Base-by-base conservation (phyloP, 2,329 filamentous ascomycete genomes). In the Fusarium ambrosium region DNA sequence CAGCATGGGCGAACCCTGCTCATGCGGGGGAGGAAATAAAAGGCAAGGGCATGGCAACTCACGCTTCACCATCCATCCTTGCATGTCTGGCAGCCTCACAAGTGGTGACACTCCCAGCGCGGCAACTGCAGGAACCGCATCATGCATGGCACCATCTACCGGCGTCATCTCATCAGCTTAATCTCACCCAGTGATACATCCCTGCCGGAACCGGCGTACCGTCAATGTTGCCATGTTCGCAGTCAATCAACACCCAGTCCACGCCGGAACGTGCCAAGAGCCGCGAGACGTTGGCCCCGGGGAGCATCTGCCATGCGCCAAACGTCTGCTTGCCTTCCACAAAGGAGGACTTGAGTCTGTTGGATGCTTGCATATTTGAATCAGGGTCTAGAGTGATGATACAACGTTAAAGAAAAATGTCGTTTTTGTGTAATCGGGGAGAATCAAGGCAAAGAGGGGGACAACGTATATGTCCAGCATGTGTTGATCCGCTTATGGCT, bases 181-280 rank as follows among this genome's bases (percentile, higher is more conserved):
- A 27, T 6, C 10, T 7, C 32, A 48, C 18, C 34, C 29, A 22
- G 32, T 45, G 43, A 29, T 8, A 8, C 2, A 45, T 9, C 20
- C 29, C 8, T 43, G 18, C n/a, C 20, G 6, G 8, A 8, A 14
- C 24, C 9, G 24, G 2, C 18, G 18, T 70, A 84, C 82, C 86
- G 36, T 85, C 85, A 67, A 88, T 84, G 71, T 85, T 86, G 13
- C 87, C 87, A 71, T 88, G 87, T 76, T 87, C 87, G 64, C 86
- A 86, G 71, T 87, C 87, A 48, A 88, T 88, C 80, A 92, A 85
- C 9, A 93, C 88, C 86, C 91, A 92, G 79, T 93, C 91, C 1
- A 91, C 86, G 1, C 90, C 91, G 0, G 87, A 80, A 63, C 90
- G 84, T 2, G 92, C 90, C 60, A 93, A 83, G 11, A 86, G 81